Percentiles rank a stretch among this genome's conserved stretches.
phyloP scores from a whole-genome alignment of 768 basidiomycete genomes.

The Suillus americanus region DNA sequence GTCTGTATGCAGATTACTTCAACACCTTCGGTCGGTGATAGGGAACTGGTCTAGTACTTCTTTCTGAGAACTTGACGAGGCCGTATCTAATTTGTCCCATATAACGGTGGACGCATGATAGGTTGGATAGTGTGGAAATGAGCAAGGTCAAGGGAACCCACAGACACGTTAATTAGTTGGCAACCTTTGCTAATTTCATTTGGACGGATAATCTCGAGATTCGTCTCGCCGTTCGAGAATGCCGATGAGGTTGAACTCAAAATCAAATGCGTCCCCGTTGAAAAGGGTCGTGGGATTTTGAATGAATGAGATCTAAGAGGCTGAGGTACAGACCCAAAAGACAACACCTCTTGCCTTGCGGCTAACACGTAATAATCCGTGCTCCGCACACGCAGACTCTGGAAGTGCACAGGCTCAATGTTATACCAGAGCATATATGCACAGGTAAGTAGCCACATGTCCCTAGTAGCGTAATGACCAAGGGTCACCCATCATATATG shows the following conservation, averaged over 20 bases:
- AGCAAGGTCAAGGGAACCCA: conserved; percentile 23
- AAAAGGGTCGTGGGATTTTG: conserved; percentile 26
- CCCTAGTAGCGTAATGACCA: too few relatives aligned
- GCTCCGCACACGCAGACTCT: not conserved
- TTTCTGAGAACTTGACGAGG: conserved; percentile 15
- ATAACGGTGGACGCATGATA: conserved; percentile 12
- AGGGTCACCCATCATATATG: too few relatives aligned
- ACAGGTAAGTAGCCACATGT: too few relatives aligned
- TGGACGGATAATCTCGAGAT: conserved; percentile 15
- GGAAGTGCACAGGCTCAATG: conserved; percentile 2
- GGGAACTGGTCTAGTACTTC: conserved; percentile 14
- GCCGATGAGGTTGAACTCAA: conserved; percentile 14
- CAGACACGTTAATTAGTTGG: conserved; percentile 24
- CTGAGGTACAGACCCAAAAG: conserved; percentile 7
- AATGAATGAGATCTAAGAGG: conserved; percentile 15
- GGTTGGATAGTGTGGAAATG: conserved; percentile 27
- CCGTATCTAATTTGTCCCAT: conserved; percentile 32
- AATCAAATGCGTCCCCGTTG: conserved; percentile 25
- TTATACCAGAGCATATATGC: too few relatives aligned
- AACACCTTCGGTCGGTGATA: conserved; percentile 33
- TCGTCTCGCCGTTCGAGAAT: conserved; percentile 26
- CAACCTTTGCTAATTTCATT: conserved; percentile 34
- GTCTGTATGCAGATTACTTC: conserved; percentile 17
- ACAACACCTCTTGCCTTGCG: not conserved
- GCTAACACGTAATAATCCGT: conserved; percentile 6